Evolutionary conservation across 371 early-diverging fungal species (phyloP).

Genomic region (Lichtheimia ornata): DNA sequence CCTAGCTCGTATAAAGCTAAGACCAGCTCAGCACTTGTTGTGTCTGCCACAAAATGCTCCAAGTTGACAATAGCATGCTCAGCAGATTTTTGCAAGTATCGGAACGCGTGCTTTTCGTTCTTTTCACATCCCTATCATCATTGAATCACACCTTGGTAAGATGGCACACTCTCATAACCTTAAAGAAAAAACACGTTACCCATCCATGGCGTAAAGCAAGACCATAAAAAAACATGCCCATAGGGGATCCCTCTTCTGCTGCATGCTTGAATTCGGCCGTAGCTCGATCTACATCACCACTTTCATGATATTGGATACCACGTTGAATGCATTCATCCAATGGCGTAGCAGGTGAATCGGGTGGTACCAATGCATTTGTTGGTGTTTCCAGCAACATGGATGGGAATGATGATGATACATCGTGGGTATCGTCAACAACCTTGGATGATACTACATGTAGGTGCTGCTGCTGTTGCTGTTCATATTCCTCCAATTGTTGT

Average conservation of each 20-base stretch:
- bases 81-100: slow-evolving; percentile 80
- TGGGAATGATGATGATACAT: neutral
- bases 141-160: neutral
- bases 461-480: too few species aligned
- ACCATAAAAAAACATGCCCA: slow-evolving; percentile 88
- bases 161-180: neutral
- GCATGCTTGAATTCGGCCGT: slow-evolving; percentile 81
- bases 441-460: neutral
- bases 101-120: slow-evolving; percentile 63
- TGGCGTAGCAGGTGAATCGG: neutral
- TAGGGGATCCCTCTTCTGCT: slow-evolving; percentile 70
- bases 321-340: slow-evolving; percentile 8
- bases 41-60: slow-evolving; percentile 48
- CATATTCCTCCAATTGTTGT: neutral
- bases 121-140: slow-evolving; percentile 61
- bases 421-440: neutral
- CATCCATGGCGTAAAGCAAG: slow-evolving; percentile 92
- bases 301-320: slow-evolving; percentile 37
- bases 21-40: slow-evolving; percentile 50
- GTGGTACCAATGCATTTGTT: neutral
- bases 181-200: slow-evolving; percentile 28
- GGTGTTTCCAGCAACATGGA: neutral
- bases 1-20: slow-evolving; percentile 89
- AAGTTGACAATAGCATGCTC: slow-evolving; percentile 63
- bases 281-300: slow-evolving; percentile 77